Base-by-base conservation (phyloP, 2,329 filamentous ascomycete species). In the Scopulariopsis brevicaulis region DNA sequence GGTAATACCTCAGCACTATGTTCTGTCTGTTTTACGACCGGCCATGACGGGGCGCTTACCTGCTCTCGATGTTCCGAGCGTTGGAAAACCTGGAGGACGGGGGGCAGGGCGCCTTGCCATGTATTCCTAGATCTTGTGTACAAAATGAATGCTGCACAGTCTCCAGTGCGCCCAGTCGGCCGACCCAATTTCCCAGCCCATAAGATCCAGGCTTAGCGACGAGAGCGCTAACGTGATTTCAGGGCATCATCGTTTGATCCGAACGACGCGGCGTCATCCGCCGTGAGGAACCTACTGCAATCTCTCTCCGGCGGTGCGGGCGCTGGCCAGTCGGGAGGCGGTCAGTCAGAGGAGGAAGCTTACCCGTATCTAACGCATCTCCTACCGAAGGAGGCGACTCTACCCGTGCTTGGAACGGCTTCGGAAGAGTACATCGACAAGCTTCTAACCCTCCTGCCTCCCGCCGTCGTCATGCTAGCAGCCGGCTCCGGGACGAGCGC, bases 291-390 rank as follows among this genome's bases (percentile, higher is more conserved):
- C 72, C 92, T 99, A 70, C 80, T 97, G 65, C 83, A 87, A 61
- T 96, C 93, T 4, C 77, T 97, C 62, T 83, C 85, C 67, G 81
- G 83, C 60, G 76, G 77, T 35, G 70, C 75, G 32, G 70, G 71
- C 54, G 62, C 73, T 54, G 67, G 74, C 57, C 68, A 67, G 60
- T 32, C 28, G 28, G 43, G 43, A 48, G 18, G n/a, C 7, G 43
- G 43, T 14, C 65, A 68, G 52, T 66, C 68, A 54, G 62, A 63
- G 18, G 63, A 86, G 62, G 84, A 86, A 64, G 75, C 84, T 0
- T 96, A 89, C 69, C 93, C 92, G 15, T 86, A 91, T 34, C 83
- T 99, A 54, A 85, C 86, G 65, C 93, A 97, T 67, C 84, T 99
- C 5, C 82, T 99, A 43, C 83, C 87, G 55, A 82, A 91, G 1